Conservation (phyloP, 116 monocot species). For the Iris pallida region DNA sequence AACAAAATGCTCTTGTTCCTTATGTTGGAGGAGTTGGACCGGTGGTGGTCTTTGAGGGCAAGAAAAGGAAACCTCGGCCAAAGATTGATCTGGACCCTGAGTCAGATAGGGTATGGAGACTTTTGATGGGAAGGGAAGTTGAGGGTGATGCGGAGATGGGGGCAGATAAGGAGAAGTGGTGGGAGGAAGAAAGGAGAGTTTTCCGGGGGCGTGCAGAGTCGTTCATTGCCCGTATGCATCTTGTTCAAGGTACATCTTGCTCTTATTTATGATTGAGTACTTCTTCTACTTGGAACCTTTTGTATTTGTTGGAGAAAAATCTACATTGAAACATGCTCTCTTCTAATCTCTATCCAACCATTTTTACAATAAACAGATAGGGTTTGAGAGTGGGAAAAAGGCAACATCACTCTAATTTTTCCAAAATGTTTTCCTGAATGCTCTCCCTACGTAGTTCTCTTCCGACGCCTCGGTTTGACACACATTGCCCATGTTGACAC, state of each 20-base stretch:
- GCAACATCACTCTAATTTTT: background rate
- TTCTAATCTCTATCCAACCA: background rate
- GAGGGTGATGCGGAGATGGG: conserved; percentile 20
- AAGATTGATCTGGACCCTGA: conserved; percentile 50
- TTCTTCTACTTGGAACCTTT: background rate
- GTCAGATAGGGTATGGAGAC: conserved; percentile 44
- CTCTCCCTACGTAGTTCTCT: too few relatives aligned
- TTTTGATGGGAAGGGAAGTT: conserved; percentile 43
- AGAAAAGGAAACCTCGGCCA: conserved; percentile 25
- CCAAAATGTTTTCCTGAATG: too few relatives aligned
- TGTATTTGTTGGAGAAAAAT: background rate
- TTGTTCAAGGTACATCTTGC: conserved; percentile 48
- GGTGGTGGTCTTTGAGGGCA: conserved; percentile 26
- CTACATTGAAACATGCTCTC: background rate
- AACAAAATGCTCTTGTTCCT: conserved; percentile 26
- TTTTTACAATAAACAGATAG: background rate
- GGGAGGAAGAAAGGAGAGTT: conserved; percentile 50
- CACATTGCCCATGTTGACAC: too few relatives aligned
- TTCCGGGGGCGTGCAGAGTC: conserved; percentile 54
- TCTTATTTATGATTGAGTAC: background rate
- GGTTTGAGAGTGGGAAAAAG: background rate
- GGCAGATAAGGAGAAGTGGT: conserved; percentile 48
- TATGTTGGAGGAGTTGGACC: conserved; percentile 19
- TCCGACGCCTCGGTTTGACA: too few relatives aligned
- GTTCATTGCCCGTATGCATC: conserved; percentile 66